phyloP scores from a whole-genome alignment of 257 asterid species.

The Buddleja alternifolia region DNA sequence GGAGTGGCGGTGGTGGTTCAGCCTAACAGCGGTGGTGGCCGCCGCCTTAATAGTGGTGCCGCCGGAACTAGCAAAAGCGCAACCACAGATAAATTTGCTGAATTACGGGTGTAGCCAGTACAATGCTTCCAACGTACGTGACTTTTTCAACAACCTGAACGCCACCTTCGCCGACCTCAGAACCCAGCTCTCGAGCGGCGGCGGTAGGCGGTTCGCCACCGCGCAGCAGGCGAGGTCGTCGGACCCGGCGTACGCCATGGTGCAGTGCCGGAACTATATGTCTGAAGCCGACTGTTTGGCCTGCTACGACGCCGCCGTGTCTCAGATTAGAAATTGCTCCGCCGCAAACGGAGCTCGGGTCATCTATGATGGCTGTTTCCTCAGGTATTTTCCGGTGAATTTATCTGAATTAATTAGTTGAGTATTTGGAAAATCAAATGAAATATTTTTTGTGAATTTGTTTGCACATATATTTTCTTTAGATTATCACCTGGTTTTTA shows the following conservation, averaged over 20 bases:
- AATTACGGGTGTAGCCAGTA: conserved; percentile 75
- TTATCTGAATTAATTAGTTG: neutral
- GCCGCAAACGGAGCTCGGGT: conserved; percentile 87
- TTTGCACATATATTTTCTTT: too few relatives aligned
- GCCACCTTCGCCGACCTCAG: conserved; percentile 64
- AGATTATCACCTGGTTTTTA: too few relatives aligned
- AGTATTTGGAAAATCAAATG: neutral
- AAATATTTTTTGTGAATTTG: too few relatives aligned
- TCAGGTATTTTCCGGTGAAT: conserved; percentile 56
- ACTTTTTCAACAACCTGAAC: conserved; percentile 60
- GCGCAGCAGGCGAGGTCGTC: conserved; percentile 60
- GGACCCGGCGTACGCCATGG: conserved; percentile 78
- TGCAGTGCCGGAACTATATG: conserved; percentile 75
- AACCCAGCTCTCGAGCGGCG: conserved; percentile 44
- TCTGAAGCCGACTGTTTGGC: conserved; percentile 62
- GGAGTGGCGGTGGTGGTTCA: conserved; percentile 21
- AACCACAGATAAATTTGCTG: conserved; percentile 64
- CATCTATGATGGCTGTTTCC: conserved; percentile 83
- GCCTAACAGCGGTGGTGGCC: conserved; percentile 10
- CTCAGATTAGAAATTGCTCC: conserved; percentile 66
- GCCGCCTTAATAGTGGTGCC: conserved; percentile 15
- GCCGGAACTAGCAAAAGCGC: conserved; percentile 32
- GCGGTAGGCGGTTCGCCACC: conserved; percentile 58
- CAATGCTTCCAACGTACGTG: conserved; percentile 47
- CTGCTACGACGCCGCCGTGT: conserved; percentile 74